Evolutionary conservation across 2,329 filamentous ascomycete species (phyloP).

Genomic region (Diplodia corticola): DNA sequence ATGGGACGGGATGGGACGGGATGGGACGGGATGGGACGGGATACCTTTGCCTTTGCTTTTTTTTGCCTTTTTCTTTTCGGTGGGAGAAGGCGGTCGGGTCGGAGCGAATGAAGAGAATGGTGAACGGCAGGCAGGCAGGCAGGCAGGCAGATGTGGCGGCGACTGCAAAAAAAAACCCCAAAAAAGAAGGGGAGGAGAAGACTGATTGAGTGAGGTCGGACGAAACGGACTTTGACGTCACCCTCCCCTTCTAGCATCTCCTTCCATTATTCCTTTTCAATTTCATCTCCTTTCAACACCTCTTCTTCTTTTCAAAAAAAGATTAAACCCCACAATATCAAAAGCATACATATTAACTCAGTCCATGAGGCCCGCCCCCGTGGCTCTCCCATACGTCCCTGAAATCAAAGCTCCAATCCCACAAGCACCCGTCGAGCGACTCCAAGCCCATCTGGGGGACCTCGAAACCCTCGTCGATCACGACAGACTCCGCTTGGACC

Average conservation of each 20-base stretch:
- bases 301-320: no score
- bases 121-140: not conserved
- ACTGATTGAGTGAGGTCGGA: not conserved
- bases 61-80: not conserved
- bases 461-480: not conserved
- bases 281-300: not conserved
- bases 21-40: no score
- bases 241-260: not conserved
- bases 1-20: no score
- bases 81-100: not conserved
- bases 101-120: no score
- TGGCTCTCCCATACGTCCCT: slow-evolving; percentile 19
- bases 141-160: no score
- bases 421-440: slow-evolving; percentile 8
- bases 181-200: not conserved
- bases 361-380: slow-evolving; percentile 4
- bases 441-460: slow-evolving; percentile 17
- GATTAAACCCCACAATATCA: not conserved
- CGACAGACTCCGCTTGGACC: not conserved
- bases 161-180: not conserved
- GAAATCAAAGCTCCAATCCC: slow-evolving; percentile 23
- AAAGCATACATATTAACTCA: not conserved
- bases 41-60: not conserved
- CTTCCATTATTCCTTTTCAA: not conserved
- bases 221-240: not conserved